Evolutionary conservation across 345 rosid genomes (phyloP).

Genomic region (Euphorbia lathyris): DNA sequence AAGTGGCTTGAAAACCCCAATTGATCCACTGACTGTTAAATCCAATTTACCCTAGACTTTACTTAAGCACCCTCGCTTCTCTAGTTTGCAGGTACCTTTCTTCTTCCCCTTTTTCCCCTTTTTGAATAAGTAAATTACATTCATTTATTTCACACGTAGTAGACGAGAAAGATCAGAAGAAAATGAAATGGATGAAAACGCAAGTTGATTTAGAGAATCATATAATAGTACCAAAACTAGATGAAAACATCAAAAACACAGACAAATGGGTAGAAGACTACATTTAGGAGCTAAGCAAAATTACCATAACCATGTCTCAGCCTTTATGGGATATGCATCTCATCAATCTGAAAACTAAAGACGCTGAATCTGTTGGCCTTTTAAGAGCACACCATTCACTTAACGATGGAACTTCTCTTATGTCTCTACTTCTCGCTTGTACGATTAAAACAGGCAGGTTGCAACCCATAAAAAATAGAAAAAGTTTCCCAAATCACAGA

Average conservation of each 20-base stretch:
- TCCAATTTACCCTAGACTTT: too few species aligned
- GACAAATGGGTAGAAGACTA: slow-evolving; percentile 38
- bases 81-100: too few species aligned
- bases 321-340: slow-evolving; percentile 48
- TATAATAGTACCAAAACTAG: slow-evolving; percentile 27
- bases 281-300: slow-evolving; percentile 32
- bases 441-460: too few species aligned
- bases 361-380: slow-evolving; percentile 35
- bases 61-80: too few species aligned
- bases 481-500: too few species aligned
- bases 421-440: too few species aligned
- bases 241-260: slow-evolving; percentile 21
- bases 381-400: slow-evolving; percentile 58
- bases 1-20: too few species aligned
- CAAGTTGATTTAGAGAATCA: slow-evolving; percentile 37
- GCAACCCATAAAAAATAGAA: too few species aligned
- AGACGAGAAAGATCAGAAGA: slow-evolving; percentile 22
- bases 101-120: too few species aligned
- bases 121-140: too few species aligned
- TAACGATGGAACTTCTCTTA: too few species aligned
- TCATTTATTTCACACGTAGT: slow-evolving; percentile 25
- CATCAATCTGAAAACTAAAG: slow-evolving; percentile 30
- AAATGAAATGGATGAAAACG: slow-evolving; percentile 38
- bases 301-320: slow-evolving; percentile 30
- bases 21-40: too few species aligned